Conservation (phyloP, 2,329 filamentous ascomycete species). For the Calonectria pauciramosa region DNA sequence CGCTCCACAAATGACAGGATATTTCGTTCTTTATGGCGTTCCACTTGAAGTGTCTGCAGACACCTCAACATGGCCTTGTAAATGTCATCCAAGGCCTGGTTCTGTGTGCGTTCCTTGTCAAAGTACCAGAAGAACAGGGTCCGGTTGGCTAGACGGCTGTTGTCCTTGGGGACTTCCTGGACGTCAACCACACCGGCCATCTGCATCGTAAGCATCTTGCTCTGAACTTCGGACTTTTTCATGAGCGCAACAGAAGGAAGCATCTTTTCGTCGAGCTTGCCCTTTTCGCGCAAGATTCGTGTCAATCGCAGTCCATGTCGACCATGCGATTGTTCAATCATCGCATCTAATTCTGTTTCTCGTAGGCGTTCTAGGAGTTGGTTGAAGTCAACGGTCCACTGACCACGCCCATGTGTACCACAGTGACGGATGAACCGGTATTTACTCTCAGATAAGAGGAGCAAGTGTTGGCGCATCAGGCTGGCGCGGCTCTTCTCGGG, state of each 20-base stretch:
- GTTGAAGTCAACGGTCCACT: conserved; percentile 90
- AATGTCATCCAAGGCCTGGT: conserved; percentile 80
- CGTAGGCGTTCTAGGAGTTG: conserved; percentile 78
- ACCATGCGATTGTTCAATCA: conserved; percentile 84
- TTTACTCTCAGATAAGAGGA: conserved; percentile 78
- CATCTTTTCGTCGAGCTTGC: conserved; percentile 95
- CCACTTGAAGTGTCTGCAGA: conserved; percentile 83
- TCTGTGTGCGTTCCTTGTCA: conserved; percentile 79
- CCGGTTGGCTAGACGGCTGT: conserved; percentile 82
- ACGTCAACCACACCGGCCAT: conserved; percentile 89
- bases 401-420: conserved; percentile 72
- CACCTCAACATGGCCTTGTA: conserved; percentile 93
- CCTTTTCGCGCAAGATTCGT: conserved; percentile 86
- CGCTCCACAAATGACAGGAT: conserved; percentile 87
- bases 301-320: conserved; percentile 84
- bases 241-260: conserved; percentile 85
- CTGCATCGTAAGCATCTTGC: conserved; percentile 87
- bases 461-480: conserved; percentile 80
- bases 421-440: conserved; percentile 78
- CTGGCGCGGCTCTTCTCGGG: conserved; percentile 63
- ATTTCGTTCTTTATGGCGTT: conserved; percentile 78
- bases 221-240: conserved; percentile 86
- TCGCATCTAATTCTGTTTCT: conserved; percentile 84
- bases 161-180: conserved; percentile 94
- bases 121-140: conserved; percentile 95